Evolutionary conservation across 495 filamentous ascomycete species (phyloP).

Genomic region (Oidiodendron maius): DNA sequence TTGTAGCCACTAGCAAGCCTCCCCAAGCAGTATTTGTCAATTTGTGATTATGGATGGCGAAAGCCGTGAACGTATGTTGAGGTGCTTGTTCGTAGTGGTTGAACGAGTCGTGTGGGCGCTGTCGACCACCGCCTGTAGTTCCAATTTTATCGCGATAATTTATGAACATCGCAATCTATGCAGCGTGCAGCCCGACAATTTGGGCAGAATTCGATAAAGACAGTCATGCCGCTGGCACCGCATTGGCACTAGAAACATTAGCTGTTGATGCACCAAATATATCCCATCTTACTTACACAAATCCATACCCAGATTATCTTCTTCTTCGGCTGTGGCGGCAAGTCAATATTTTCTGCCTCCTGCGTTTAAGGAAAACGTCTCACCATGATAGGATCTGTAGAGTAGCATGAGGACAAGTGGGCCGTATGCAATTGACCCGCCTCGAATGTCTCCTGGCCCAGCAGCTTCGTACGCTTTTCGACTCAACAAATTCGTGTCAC

Average conservation of each 20-base stretch:
- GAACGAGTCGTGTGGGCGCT: background rate
- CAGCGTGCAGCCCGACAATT: background rate
- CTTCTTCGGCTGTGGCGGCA: conserved; percentile 3
- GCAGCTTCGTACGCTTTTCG: background rate
- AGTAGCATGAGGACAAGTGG: no score
- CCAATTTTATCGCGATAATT: background rate
- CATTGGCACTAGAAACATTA: conserved; percentile 2
- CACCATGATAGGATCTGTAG: background rate
- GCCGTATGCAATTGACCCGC: no score
- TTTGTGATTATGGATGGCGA: background rate
- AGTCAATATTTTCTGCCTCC: background rate
- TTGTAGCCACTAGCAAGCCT: no score
- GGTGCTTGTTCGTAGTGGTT: background rate
- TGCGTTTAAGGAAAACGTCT: background rate
- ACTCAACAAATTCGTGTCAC: background rate
- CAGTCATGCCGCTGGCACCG: conserved; percentile 1
- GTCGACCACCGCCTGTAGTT: background rate
- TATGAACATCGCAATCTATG: conserved; percentile 2
- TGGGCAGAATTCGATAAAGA: background rate
- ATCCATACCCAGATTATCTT: conserved; percentile 9
- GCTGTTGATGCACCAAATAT: background rate
- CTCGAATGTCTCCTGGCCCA: background rate
- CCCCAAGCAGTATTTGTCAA: background rate
- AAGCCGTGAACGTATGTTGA: background rate
- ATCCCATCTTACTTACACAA: background rate